Percentiles rank a stretch among this genome's conserved stretches.
Evolutionary conservation across 331 rosid genomes (phyloP).

Genomic region (Prunus yedoensis): DNA sequence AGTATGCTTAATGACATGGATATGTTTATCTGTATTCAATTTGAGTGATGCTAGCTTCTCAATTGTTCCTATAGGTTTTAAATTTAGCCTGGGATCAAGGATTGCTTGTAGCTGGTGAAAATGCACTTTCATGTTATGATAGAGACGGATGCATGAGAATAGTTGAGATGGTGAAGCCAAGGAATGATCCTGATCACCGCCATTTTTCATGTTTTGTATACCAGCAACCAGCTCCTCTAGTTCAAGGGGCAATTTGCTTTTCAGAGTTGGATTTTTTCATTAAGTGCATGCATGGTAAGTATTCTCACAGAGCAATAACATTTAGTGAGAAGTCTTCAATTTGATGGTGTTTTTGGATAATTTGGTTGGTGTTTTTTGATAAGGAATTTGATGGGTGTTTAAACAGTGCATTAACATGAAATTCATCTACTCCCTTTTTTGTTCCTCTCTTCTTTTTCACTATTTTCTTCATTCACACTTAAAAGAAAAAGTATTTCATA

Average conservation of each 20-base stretch:
- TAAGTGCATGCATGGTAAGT: constrained; percentile 95
- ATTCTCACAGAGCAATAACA: constrained; percentile 14
- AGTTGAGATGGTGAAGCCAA: constrained; percentile 86
- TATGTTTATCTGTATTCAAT: neutral
- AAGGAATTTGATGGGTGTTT: constrained; percentile 5
- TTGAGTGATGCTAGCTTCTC: constrained; percentile 8
- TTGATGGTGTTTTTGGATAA: constrained; percentile 2
- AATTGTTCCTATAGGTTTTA: constrained; percentile 48
- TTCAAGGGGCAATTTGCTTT: constrained; percentile 67
- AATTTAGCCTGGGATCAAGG: constrained; percentile 90
- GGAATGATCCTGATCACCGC: constrained; percentile 80
- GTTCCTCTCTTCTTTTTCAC: neutral
- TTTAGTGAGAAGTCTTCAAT: constrained; percentile 10
- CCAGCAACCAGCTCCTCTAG: constrained; percentile 67
- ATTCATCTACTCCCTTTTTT: neutral
- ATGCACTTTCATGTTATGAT: constrained; percentile 68
- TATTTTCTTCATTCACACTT: neutral
- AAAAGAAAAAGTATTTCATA: neutral
- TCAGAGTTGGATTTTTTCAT: constrained; percentile 77
- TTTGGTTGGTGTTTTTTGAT: neutral
- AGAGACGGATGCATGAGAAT: constrained; percentile 77
- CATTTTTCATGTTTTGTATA: constrained; percentile 79
- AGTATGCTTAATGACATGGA: neutral
- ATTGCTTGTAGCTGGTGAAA: constrained; percentile 78
- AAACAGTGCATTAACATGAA: neutral